phyloP scores from a whole-genome alignment of 768 basidiomycete genomes.

The Kondoa subrosea region DNA sequence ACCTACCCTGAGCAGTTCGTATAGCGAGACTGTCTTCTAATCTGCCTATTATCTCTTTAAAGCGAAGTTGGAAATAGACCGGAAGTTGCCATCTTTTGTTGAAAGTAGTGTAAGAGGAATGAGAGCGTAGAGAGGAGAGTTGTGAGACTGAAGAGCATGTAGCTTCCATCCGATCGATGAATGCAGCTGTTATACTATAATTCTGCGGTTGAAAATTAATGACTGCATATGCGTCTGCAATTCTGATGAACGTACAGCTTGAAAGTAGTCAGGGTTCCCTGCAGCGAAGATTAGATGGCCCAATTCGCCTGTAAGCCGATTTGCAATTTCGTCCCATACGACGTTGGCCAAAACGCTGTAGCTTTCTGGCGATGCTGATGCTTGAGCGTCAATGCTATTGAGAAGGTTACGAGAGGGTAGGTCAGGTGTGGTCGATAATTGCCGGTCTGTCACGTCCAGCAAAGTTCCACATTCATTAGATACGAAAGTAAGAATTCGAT shows the following conservation, averaged over 20 bases:
- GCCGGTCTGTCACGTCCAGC: slow-evolving; percentile 60
- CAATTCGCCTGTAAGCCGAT: slow-evolving; percentile 65
- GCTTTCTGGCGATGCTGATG: slow-evolving; percentile 20
- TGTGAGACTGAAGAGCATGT: slow-evolving; percentile 59
- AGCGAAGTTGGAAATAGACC: slow-evolving; percentile 88
- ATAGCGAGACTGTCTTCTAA: slow-evolving; percentile 52
- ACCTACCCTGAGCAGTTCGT: slow-evolving; percentile 6
- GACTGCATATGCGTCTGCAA: slow-evolving; percentile 3
- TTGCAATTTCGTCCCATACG: slow-evolving; percentile 69
- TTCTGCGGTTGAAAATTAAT: slow-evolving; percentile 39
- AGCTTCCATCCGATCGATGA: slow-evolving; percentile 63
- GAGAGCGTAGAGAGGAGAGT: slow-evolving; percentile 53
- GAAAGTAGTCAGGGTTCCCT: slow-evolving; percentile 75
- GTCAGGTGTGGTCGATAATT: slow-evolving; percentile 27
- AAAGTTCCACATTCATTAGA: slow-evolving; percentile 56
- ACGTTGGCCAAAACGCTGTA: slow-evolving; percentile 79
- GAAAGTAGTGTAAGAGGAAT: slow-evolving; percentile 55
- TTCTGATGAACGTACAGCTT: slow-evolving; percentile 44
- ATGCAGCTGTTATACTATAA: slow-evolving; percentile 64
- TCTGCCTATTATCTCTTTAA: slow-evolving; percentile 74
- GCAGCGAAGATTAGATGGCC: slow-evolving; percentile 73
- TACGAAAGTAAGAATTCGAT: slow-evolving; percentile 61
- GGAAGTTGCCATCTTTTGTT: slow-evolving; percentile 84
- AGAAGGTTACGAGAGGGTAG: neutral
- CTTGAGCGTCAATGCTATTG: neutral